Percentiles rank a stretch among this genome's conserved stretches.
Conservation (phyloP, 495 filamentous ascomycete species). For the Amorphotheca resinae region DNA sequence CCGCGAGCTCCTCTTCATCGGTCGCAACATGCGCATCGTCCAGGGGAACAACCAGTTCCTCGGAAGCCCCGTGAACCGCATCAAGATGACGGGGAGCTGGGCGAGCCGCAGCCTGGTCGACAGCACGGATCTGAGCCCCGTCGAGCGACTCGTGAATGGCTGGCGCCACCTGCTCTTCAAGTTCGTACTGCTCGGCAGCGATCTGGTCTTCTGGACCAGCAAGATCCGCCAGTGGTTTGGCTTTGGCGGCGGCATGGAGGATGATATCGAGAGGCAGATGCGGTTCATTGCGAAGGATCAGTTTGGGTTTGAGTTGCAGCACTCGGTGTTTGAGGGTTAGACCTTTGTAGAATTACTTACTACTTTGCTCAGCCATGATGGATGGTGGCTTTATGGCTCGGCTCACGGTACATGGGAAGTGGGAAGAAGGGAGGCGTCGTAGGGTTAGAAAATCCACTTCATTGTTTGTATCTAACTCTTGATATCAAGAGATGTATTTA, state of each 20-base stretch:
- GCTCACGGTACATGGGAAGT: neutral
- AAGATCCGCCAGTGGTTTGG: slow-evolving; percentile 63
- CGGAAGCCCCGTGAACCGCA: slow-evolving; percentile 83
- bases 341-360: neutral
- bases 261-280: slow-evolving; percentile 82
- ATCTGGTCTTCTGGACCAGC: slow-evolving; percentile 72
- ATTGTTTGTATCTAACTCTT: no score
- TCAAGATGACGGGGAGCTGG: slow-evolving; percentile 92
- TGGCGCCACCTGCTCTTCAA: slow-evolving; percentile 69
- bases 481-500: no score
- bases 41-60: slow-evolving; percentile 55
- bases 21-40: slow-evolving; percentile 89
- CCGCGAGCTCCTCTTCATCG: slow-evolving; percentile 87
- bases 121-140: slow-evolving; percentile 43
- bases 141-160: slow-evolving; percentile 43
- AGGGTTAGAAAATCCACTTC: neutral
- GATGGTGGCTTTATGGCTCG: no score
- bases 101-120: slow-evolving; percentile 68
- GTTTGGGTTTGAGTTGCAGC: slow-evolving; percentile 81
- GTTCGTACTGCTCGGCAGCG: slow-evolving; percentile 61
- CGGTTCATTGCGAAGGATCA: slow-evolving; percentile 68
- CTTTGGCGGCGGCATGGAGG: slow-evolving; percentile 78
- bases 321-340: slow-evolving; percentile 77
- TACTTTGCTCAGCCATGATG: neutral
- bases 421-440: neutral